phyloP scores from a whole-genome alignment of 257 asterid genomes.

The Verbena officinalis region DNA sequence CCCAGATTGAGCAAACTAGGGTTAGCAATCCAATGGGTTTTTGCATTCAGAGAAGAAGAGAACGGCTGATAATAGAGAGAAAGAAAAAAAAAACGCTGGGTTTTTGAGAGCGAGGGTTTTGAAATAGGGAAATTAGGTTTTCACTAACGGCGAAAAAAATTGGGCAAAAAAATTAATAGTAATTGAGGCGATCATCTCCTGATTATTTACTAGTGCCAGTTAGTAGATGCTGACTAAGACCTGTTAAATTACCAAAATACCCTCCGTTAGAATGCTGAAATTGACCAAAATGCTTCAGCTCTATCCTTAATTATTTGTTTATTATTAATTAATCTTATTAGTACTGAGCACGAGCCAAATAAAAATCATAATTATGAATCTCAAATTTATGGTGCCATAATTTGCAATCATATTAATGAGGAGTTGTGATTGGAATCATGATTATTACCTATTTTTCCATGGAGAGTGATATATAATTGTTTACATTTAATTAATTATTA shows the following conservation, averaged over 20 bases:
- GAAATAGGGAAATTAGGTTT: slow-evolving; percentile 34
- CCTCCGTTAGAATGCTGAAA: not conserved
- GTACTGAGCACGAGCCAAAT: slow-evolving; percentile 5
- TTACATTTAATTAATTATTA: too few relatives aligned
- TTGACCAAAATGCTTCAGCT: not conserved
- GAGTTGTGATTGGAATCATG: too few relatives aligned
- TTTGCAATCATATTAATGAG: slow-evolving; percentile 3
- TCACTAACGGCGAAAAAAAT: slow-evolving; percentile 34
- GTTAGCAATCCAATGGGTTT: slow-evolving; percentile 30
- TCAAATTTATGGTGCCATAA: slow-evolving; percentile 2
- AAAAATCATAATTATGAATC: too few relatives aligned
- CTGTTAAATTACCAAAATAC: slow-evolving; percentile 14
- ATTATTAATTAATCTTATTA: slow-evolving; percentile 16
- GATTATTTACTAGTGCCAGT: slow-evolving; percentile 7
- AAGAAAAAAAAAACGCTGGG: slow-evolving; percentile 19
- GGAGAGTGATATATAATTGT: too few relatives aligned
- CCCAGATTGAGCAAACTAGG: slow-evolving; percentile 31
- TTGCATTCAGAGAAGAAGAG: slow-evolving; percentile 34
- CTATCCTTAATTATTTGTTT: slow-evolving; percentile 12
- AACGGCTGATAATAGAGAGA: slow-evolving; percentile 45
- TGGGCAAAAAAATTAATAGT: slow-evolving; percentile 33
- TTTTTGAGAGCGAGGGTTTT: slow-evolving; percentile 60
- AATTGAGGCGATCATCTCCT: slow-evolving; percentile 7
- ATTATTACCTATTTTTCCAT: too few relatives aligned
- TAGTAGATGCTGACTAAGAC: slow-evolving; percentile 27